Conservation (phyloP, 1,284 basidiomycete species). For the Fomes fomentarius region DNA sequence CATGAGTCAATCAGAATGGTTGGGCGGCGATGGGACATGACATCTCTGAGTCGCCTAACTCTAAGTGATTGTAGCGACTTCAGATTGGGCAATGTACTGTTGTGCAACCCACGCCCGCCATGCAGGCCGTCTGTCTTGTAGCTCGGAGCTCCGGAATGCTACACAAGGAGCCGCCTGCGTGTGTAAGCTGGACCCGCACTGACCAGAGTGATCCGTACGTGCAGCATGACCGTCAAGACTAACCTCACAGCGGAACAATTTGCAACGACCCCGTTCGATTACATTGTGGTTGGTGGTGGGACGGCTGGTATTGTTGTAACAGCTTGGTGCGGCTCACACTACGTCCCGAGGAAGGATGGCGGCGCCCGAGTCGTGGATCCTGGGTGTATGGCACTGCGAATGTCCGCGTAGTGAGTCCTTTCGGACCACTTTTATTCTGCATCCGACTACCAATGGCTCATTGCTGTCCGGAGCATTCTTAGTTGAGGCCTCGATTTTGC, state of each 20-base stretch:
- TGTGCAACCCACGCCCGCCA: too few relatives aligned
- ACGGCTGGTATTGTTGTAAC: conserved; percentile 7
- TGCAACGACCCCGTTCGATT: conserved; percentile 28
- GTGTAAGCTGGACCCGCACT: too few relatives aligned
- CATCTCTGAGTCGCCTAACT: too few relatives aligned
- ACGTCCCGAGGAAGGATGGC: conserved; percentile 38
- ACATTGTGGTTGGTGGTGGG: conserved; percentile 27
- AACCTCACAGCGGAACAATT: conserved; percentile 18
- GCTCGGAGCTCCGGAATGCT: too few relatives aligned
- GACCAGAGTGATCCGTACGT: not conserved
- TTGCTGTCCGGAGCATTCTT: not conserved
- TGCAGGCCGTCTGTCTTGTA: too few relatives aligned
- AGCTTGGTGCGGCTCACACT: not conserved
- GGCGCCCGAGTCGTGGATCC: conserved; percentile 29
- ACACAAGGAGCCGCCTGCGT: too few relatives aligned
- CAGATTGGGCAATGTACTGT: too few relatives aligned
- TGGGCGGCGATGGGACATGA: too few relatives aligned
- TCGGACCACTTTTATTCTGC: not conserved
- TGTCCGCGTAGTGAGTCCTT: conserved; percentile 14
- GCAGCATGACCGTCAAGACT: not conserved
- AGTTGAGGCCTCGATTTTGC: conserved; percentile 17
- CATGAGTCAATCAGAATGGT: too few relatives aligned
- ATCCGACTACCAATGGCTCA: conserved; percentile 31
- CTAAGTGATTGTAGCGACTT: too few relatives aligned
- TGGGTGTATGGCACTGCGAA: conserved; percentile 47